Conservation (phyloP, 2,329 filamentous ascomycete species). For the Cercospora zeina region DNA sequence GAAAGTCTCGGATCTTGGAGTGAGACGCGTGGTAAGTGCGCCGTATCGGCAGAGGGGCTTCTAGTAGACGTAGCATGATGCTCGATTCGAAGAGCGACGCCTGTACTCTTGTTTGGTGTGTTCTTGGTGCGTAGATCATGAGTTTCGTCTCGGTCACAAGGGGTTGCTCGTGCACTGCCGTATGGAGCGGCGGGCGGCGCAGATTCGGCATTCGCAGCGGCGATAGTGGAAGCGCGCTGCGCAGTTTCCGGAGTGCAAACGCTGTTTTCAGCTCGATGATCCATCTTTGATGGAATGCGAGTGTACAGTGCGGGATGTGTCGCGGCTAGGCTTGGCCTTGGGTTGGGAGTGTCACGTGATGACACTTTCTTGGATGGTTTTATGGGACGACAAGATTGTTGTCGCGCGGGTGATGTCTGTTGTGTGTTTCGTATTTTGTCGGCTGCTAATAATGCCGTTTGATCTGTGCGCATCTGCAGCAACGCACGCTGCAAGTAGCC, state of each 20-base stretch:
- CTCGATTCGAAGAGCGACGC: not conserved
- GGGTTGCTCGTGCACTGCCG: not conserved
- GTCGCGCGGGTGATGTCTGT: conserved; percentile 2
- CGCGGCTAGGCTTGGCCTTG: conserved; percentile 17
- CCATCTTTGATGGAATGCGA: not conserved
- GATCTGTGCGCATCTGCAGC: conserved; percentile 20
- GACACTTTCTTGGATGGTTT: not conserved
- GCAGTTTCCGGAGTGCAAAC: not conserved
- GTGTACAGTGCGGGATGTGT: conserved; percentile 25
- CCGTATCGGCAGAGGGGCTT: conserved; percentile 7
- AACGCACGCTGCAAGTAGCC: conserved; percentile 24
- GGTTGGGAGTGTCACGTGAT: conserved; percentile 16
- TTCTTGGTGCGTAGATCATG: not conserved
- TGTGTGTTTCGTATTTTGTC: conserved; percentile 9
- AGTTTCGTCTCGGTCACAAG: too few relatives aligned
- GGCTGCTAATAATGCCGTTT: conserved; percentile 8
- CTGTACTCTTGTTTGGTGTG: not conserved
- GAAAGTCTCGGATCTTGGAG: not conserved
- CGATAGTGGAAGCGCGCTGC: not conserved
- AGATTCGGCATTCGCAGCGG: not conserved
- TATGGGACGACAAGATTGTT: conserved; percentile 10
- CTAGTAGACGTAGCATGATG: not conserved
- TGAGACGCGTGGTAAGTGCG: conserved; percentile 7
- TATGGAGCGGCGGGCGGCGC: not conserved
- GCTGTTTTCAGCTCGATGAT: not conserved